Percentiles rank a stretch among this genome's conserved stretches.
These are phyloP conservation scores for Phytophthora hybrid DNA, from an alignment of 352 stramenopile genomes.

Conservation along the genomic window DNA sequence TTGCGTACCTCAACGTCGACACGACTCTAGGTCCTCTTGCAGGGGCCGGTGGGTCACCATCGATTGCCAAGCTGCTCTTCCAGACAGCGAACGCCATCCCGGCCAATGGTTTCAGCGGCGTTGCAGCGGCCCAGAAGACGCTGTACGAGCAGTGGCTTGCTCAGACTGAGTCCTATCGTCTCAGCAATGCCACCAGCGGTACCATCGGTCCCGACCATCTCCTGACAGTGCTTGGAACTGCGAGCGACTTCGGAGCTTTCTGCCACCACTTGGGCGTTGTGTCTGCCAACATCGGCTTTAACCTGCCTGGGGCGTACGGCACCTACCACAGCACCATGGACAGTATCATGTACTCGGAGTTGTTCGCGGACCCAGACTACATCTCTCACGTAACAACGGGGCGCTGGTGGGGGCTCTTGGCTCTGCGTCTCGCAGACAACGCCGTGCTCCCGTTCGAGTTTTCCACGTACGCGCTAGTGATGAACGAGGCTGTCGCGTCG, in stretches of 20 bases:
- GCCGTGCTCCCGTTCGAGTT: slow-evolving; percentile 67
- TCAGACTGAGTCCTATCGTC: slow-evolving; percentile 40
- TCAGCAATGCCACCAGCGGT: slow-evolving; percentile 24
- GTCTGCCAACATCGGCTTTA: slow-evolving; percentile 73
- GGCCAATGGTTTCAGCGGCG: slow-evolving; percentile 51
- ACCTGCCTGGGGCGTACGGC: slow-evolving; percentile 51
- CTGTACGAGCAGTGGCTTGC: slow-evolving; percentile 51
- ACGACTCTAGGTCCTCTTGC: slow-evolving; percentile 65
- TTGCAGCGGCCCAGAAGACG: slow-evolving; percentile 29
- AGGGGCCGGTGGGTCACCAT: slow-evolving; percentile 64
- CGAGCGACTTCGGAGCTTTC: slow-evolving; percentile 78
- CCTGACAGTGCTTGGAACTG: slow-evolving; percentile 59
- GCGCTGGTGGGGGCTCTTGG: slow-evolving; percentile 62
- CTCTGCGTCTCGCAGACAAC: slow-evolving; percentile 58
- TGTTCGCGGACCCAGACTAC: slow-evolving; percentile 61
- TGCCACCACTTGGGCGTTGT: slow-evolving; percentile 84
- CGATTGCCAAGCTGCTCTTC: slow-evolving; percentile 68
- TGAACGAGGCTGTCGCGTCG: slow-evolving; percentile 47
- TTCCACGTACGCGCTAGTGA: slow-evolving; percentile 58
- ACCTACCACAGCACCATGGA: slow-evolving; percentile 90
- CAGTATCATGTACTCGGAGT: slow-evolving; percentile 76
- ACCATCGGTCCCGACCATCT: slow-evolving; percentile 52
- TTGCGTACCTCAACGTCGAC: slow-evolving; percentile 91
- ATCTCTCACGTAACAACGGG: slow-evolving; percentile 50
- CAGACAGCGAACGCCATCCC: slow-evolving; percentile 63